Evolutionary conservation across 768 basidiomycete genomes (phyloP).

Genomic region (Dioszegia hungarica): DNA sequence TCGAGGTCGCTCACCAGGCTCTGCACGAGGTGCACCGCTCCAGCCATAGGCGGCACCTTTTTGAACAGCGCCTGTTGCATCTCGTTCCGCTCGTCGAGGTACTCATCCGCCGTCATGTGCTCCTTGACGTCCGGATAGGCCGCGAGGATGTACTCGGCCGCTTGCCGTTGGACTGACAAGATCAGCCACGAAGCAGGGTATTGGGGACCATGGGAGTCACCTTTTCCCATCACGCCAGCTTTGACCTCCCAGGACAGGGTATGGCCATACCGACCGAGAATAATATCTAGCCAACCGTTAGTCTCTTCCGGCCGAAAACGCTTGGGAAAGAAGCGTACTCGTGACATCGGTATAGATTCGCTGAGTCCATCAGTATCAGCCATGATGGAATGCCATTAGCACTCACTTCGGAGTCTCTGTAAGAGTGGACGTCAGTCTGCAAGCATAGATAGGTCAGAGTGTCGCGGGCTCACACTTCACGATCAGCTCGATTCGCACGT

Average conservation of each 20-base stretch:
- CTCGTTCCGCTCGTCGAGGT: constrained; percentile 29
- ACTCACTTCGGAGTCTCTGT: constrained; percentile 42
- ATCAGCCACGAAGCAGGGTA: not conserved
- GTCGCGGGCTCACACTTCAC: constrained; percentile 20
- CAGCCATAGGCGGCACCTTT: constrained; percentile 40
- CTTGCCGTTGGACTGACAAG: constrained; percentile 17
- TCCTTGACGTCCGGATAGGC: constrained; percentile 34
- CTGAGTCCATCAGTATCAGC: constrained; percentile 11
- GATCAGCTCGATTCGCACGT: not conserved
- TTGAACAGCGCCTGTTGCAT: constrained; percentile 38
- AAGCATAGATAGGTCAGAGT: not conserved
- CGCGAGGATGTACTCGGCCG: constrained; percentile 34
- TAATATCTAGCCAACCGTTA: constrained; percentile 31
- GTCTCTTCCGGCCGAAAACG: too few relatives aligned
- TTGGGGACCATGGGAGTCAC: constrained; percentile 14
- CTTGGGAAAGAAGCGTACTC: too few relatives aligned
- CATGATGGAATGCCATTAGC: not conserved
- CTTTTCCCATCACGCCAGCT: constrained; percentile 44
- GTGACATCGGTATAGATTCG: constrained; percentile 47
- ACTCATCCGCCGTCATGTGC: constrained; percentile 40
- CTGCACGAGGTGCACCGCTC: constrained; percentile 38
- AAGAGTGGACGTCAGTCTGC: not conserved
- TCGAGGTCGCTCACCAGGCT: constrained; percentile 45
- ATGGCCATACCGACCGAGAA: constrained; percentile 40
- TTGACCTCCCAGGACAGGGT: constrained; percentile 47